Conservation (phyloP, 2,329 filamentous ascomycete species). For the Rhinocladiella similis region DNA sequence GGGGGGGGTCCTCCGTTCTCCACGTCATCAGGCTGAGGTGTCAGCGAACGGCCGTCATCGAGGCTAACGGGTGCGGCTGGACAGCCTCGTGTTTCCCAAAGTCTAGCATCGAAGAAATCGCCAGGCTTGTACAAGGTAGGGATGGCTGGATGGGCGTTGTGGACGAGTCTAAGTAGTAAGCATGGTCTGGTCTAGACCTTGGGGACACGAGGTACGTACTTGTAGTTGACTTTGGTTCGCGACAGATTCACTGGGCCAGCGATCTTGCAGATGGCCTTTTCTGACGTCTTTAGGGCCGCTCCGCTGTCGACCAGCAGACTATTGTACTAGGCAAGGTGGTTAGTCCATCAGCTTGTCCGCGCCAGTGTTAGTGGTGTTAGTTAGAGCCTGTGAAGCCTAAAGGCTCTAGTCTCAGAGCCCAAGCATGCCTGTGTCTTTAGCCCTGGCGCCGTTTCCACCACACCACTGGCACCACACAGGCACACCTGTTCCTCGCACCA, state of each 20-base stretch:
- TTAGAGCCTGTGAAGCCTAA: not conserved
- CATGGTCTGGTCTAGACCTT: too few species aligned
- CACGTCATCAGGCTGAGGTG: too few species aligned
- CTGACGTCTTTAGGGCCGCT: not conserved
- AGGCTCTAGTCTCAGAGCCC: not conserved
- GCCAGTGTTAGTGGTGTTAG: not conserved
- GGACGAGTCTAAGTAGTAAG: not conserved
- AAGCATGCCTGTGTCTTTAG: not conserved
- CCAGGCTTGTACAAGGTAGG: not conserved
- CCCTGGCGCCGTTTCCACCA: not conserved
- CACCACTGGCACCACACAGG: not conserved
- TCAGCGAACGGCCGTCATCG: too few species aligned
- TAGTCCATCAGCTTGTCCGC: not conserved
- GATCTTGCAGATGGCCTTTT: too few species aligned
- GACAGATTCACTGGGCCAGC: too few species aligned
- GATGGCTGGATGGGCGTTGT: not conserved
- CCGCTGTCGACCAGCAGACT: not conserved
- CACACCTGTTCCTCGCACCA: not conserved
- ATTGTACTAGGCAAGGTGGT: too few species aligned
- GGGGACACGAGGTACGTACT: not conserved
- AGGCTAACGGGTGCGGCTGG: too few species aligned
- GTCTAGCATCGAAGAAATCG: not conserved
- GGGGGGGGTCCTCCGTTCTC: too few species aligned
- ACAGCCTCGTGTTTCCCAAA: too few species aligned
- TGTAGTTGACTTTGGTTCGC: too few species aligned